These are phyloP conservation scores for Candida nanaspora DNA, from an alignment of 805 yeast genomes.

Conservation along the genomic window DNA sequence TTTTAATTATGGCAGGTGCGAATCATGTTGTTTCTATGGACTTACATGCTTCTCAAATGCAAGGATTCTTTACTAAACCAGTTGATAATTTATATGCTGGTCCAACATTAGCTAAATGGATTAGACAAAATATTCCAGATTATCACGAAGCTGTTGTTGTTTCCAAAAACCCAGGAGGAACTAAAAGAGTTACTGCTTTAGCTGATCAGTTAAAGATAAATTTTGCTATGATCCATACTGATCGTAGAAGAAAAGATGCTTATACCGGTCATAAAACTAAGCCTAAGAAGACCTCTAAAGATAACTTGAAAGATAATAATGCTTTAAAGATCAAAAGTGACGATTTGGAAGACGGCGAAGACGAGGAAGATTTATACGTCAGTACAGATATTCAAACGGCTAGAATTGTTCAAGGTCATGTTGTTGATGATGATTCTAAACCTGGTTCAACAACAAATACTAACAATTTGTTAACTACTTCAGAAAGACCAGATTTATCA, in stretches of 20 bases:
- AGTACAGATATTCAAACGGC: constrained; percentile 89
- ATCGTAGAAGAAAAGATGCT: constrained; percentile 82
- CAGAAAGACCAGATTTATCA: constrained; percentile 7
- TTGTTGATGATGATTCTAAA: constrained; percentile 67
- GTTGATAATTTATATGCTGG: constrained; percentile 96
- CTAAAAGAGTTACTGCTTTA: constrained; percentile 93
- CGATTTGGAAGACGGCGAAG: constrained; percentile 20
- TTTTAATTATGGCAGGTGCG: constrained; percentile 96
- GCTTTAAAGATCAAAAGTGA: too few relatives aligned
- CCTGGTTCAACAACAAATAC: constrained; percentile 4
- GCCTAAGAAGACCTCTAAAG: constrained; percentile 32
- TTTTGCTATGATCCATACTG: constrained; percentile 99
- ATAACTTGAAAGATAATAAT: too few relatives aligned
- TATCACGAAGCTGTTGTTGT: constrained; percentile 90
- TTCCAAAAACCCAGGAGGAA: constrained; percentile 98
- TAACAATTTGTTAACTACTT: constrained; percentile 9
- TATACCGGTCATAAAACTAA: constrained; percentile 38
- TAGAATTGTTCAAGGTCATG: constrained; percentile 93
- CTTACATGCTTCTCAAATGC: constrained; percentile 95
- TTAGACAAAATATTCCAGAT: constrained; percentile 79
- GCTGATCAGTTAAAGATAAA: constrained; percentile 96
- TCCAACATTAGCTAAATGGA: constrained; percentile 95
- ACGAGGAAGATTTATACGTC: constrained; percentile 53
- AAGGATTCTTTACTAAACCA: constrained; percentile 95
- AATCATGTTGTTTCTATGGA: constrained; percentile 99